Evolutionary conservation across 257 asterid genomes (phyloP), one percentile per base, ranked within the genome.

Genomic region (Fraxinus cuspidata): DNA sequence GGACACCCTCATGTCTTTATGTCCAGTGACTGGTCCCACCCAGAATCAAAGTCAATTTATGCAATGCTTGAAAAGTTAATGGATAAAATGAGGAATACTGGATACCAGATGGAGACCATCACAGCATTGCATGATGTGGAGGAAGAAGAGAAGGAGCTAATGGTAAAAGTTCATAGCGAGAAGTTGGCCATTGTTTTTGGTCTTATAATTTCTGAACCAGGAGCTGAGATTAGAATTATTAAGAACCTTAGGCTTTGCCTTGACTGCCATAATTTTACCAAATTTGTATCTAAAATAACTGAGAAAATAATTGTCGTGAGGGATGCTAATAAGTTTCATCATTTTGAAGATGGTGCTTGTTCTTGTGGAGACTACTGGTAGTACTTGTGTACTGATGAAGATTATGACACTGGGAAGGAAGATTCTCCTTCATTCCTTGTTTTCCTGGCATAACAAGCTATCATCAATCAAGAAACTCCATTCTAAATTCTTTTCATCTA

Each of bases 341-440:
- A 83, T 83, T 94, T 92, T 79, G 82, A 84, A 85, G 85, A 87
- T 75, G 97, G 98, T 9, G 81, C 70, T 23, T 94, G 97, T 81
- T 94, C 98, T 75, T 94, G 98, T 74, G 89, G 94, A 65, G 97
- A 94, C 80, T 92, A 92, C 79, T 92, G 97, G 98, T 92, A 34
- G 66, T n/a, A 49, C 49, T 71, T 37, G 63, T 23, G 27, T 38
- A 16, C 5, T 51, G 29, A 12, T 60, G 51, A 69, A 49, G 13
- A 71, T 38, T 67, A 28, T 15, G 38, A 23, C 63, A 60, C 47
- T 2, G 31, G 29, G 67, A 21, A 23, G 5, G 15, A 16, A 5
- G 65, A 58, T 66, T 49, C 42, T 21, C 49, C 70, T 35, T 74
- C 19, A 27, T 23, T 2, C 70, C 65, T 35, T 74, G 47, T 19